Percentiles rank a stretch among this genome's conserved stretches.
Evolutionary conservation across 75 land plant species (phyloP).

Genomic region (Pinus tabuliformis): DNA sequence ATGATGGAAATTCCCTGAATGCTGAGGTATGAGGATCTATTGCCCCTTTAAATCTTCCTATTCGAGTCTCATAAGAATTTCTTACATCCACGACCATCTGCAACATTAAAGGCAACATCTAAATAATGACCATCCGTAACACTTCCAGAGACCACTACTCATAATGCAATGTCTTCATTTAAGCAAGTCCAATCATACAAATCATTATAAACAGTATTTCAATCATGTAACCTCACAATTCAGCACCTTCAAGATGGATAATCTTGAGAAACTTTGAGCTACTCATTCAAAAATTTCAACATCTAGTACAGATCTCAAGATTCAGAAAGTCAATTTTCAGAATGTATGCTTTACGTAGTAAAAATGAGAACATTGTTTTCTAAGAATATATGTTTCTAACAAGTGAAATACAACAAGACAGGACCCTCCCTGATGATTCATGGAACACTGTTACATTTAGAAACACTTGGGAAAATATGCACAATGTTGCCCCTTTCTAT

Average conservation of each 20-base stretch:
- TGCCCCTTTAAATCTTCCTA: slow-evolving; percentile 92
- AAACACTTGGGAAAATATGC: not conserved
- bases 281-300: not conserved
- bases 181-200: not conserved
- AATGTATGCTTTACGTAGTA: not conserved
- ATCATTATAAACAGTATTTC: not conserved
- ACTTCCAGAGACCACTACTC: not conserved
- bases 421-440: not conserved
- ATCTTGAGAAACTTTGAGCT: no score
- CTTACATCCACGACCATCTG: slow-evolving; percentile 97
- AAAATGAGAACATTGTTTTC: not conserved
- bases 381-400: not conserved
- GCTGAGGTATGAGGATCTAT: slow-evolving; percentile 88
- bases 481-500: not conserved
- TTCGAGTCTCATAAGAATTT: slow-evolving; percentile 86
- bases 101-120: slow-evolving; percentile 1
- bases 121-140: not conserved
- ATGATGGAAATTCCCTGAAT: slow-evolving; percentile 87
- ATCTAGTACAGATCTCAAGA: not conserved
- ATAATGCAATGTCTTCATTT: not conserved
- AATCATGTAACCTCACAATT: not conserved
- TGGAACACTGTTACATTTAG: not conserved
- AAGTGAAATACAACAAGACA: not conserved
- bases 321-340: not conserved
- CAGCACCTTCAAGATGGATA: not conserved